These are phyloP conservation scores for Lactuca sativa DNA, from an alignment of 129 eudicot species.

Conservation along the genomic window DNA sequence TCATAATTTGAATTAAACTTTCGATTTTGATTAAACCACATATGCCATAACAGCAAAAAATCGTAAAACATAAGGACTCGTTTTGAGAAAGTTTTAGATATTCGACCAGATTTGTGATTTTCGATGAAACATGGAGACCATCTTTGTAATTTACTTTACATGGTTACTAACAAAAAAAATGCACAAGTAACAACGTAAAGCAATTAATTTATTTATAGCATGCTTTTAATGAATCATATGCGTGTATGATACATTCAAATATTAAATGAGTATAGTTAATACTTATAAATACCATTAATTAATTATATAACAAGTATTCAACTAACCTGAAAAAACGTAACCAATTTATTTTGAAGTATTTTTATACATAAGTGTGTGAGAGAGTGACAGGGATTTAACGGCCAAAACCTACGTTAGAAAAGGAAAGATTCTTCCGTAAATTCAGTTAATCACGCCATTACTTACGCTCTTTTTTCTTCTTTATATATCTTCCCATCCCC, in stretches of 20 bases:
- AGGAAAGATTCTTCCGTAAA: slow-evolving; percentile 26
- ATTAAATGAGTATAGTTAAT: no score
- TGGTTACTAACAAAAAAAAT: no score
- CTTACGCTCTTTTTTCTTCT: slow-evolving; percentile 36
- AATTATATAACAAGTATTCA: neutral
- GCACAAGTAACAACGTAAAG: no score
- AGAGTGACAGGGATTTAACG: slow-evolving; percentile 26
- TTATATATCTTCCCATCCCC: slow-evolving; percentile 40
- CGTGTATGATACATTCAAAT: neutral
- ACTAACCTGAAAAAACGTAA: neutral
- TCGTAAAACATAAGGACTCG: no score
- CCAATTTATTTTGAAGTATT: neutral
- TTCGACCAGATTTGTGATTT: no score
- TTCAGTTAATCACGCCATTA: slow-evolving; percentile 61
- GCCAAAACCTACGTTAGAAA: slow-evolving; percentile 43
- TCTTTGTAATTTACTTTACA: no score
- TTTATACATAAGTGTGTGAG: slow-evolving; percentile 1
- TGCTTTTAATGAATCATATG: neutral
- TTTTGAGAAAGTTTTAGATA: no score
- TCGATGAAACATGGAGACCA: no score
- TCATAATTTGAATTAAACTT: no score
- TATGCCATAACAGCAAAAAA: no score
- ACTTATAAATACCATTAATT: no score
- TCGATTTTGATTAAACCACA: no score
- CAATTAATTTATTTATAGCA: neutral